Evolutionary conservation across 306 rosid genomes (phyloP), one percentile per base, ranked within the genome.

Genomic region (Vicia villosa): DNA sequence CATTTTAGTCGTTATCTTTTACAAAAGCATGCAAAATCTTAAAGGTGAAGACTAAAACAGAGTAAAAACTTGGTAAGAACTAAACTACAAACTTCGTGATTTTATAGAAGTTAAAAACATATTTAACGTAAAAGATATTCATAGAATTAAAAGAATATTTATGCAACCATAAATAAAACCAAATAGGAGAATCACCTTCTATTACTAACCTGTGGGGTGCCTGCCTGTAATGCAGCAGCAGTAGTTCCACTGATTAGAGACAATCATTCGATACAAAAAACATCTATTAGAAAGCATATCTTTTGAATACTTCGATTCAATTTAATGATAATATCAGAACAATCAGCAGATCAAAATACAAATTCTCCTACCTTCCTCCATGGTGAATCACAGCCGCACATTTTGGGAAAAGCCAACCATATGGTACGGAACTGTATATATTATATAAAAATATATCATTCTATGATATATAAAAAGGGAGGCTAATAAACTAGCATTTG

Each of bases 301-400:
- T 24, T 30, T 34, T 55, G 57, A 51, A 68, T 43, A 59, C 61
- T 79, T 59, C 70, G 16, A 56, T 79, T 54, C 66, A 17, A 49
- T 16, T 41, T 54, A 62, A 28, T 21, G 26, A 76, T n/a, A 63
- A 47, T 54, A 30, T 58, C 21, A 66, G 58, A 68, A 68, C 20
- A 36, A 50, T 34, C 24, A 43, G 28, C 26, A n/a, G 28, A 63
- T 64, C 52, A 56, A 34, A 66, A 74, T 46, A 28, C 36, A 34
- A 61, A 21, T 59, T 45, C 32, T 76, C 87, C 78, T 55, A 91
- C 97, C 97, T 91, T 75, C 97, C 97, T 68, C 97, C 97, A 63
- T 91, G 97, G 77, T 91, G 97, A 83, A 91, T 75, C 32, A 81
- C 90, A 58, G 85, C 92, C 8, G 81, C 82, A 71, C 97, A 91